phyloP scores from a whole-genome alignment of 129 eudicot genomes.

The Scalesia atractyloides region DNA sequence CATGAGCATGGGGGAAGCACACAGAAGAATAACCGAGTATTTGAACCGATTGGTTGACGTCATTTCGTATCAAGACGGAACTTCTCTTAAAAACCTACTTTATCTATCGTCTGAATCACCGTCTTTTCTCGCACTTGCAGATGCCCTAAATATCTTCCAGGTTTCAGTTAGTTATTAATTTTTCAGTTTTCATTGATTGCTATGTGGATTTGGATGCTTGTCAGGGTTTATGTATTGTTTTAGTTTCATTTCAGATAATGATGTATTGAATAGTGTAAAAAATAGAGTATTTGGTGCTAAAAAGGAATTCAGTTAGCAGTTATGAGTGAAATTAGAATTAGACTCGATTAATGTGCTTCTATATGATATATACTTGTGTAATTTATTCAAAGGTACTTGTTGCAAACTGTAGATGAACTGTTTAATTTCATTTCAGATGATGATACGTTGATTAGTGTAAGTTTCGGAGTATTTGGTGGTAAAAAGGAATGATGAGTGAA shows the following conservation, averaged over 20 bases:
- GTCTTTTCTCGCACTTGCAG: constrained; percentile 67
- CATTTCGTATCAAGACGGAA: constrained; percentile 76
- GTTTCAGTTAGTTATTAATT: constrained; percentile 24
- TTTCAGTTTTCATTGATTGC: not conserved
- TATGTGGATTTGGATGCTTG: not conserved
- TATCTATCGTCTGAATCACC: constrained; percentile 75
- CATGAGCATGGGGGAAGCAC: constrained; percentile 96
- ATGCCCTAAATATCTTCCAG: constrained; percentile 87
- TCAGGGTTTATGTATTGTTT: not conserved
- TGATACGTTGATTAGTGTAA: not conserved
- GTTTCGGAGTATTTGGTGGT: too few relatives aligned
- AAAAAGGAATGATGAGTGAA: too few relatives aligned
- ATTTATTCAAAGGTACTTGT: too few relatives aligned
- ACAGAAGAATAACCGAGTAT: constrained; percentile 77
- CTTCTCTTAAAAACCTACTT: constrained; percentile 68
- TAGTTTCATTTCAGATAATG: not conserved
- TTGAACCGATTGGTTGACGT: constrained; percentile 75
- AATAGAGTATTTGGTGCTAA: too few relatives aligned
- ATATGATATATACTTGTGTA: too few relatives aligned
- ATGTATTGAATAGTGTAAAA: not conserved
- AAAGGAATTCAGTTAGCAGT: too few relatives aligned
- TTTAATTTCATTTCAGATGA: not conserved
- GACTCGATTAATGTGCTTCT: too few relatives aligned
- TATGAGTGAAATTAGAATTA: too few relatives aligned
- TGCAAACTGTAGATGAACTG: too few relatives aligned